phyloP scores from a whole-genome alignment of 192 early-diverging fungal species.

The Linnemannia hyalina region DNA sequence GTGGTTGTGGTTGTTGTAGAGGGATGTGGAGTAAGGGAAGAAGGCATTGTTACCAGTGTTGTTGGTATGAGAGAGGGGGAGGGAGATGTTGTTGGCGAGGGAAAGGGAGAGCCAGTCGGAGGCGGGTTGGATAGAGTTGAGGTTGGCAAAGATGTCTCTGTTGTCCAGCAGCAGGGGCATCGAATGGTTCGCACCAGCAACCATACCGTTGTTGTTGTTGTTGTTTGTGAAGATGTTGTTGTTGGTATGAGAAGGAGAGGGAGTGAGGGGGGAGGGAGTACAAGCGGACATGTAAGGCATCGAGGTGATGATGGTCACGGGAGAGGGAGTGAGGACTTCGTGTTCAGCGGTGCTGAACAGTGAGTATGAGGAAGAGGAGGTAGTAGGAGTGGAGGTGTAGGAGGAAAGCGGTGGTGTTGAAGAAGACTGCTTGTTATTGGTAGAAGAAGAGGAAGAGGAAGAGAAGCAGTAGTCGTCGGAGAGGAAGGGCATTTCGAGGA shows the following conservation, averaged over 20 bases:
- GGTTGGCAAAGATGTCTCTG: conserved; percentile 5
- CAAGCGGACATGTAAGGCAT: background rate
- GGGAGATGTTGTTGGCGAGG: conserved; percentile 3
- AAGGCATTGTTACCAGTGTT: background rate
- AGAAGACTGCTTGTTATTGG: background rate
- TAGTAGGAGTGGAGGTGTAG: background rate
- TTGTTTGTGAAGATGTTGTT: conserved; percentile 8
- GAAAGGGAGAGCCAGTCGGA: conserved; percentile 7
- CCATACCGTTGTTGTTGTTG: background rate
- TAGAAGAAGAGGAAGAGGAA: background rate
- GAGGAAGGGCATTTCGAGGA: conserved; percentile 47
- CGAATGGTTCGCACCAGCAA: too few species aligned
- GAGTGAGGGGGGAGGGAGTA: background rate
- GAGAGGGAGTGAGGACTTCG: conserved; percentile 11
- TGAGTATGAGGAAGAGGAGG: background rate
- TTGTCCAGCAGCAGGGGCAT: conserved; percentile 39
- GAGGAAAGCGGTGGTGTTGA: background rate
- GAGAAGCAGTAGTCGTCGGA: conserved; percentile 37
- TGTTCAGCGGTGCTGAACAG: conserved; percentile 25
- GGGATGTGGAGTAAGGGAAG: background rate
- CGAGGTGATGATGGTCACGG: background rate
- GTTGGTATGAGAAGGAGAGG: background rate
- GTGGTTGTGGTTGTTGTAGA: background rate
- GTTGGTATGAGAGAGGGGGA: background rate
- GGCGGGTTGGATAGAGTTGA: conserved; percentile 1